These are phyloP conservation scores for Sporothrix variecibatus DNA, from an alignment of 2,329 filamentous ascomycete genomes.

Conservation along the genomic window DNA sequence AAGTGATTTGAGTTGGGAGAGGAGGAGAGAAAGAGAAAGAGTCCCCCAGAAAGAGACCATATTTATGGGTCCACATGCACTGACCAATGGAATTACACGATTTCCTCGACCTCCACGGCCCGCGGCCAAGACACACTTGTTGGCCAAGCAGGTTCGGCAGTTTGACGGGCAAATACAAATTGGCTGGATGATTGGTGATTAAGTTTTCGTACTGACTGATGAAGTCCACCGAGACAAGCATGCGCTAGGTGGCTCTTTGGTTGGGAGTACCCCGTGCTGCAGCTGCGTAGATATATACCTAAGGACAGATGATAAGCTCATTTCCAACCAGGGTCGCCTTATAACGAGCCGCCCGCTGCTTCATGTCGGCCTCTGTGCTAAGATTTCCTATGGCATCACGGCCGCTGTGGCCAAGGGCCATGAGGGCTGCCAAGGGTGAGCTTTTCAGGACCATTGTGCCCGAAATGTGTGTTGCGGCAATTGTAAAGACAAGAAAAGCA, in stretches of 20 bases:
- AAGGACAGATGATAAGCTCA: not conserved
- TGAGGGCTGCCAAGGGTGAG: not conserved
- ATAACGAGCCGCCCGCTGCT: not conserved
- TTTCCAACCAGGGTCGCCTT: not conserved
- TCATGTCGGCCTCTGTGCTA: not conserved
- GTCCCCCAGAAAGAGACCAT: not conserved
- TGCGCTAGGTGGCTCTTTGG: not conserved
- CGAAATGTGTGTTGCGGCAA: conserved; percentile 6
- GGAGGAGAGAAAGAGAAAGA: too few relatives aligned
- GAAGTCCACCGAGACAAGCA: not conserved
- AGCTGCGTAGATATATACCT: not conserved
- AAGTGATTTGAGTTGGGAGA: too few relatives aligned
- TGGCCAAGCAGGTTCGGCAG: not conserved
- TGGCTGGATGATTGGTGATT: not conserved
- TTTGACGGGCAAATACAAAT: not conserved
- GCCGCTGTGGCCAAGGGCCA: not conserved
- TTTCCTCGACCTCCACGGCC: not conserved
- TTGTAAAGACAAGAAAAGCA: conserved; percentile 32
- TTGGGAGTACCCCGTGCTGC: not conserved
- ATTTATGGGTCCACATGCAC: not conserved
- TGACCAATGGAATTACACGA: not conserved
- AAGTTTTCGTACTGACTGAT: not conserved
- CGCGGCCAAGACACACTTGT: not conserved
- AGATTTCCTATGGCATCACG: not conserved
- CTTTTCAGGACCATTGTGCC: conserved; percentile 22